These are phyloP conservation scores for Dictyostelium intermedium DNA, from an alignment of 78 protist genomes.

Conservation along the genomic window DNA sequence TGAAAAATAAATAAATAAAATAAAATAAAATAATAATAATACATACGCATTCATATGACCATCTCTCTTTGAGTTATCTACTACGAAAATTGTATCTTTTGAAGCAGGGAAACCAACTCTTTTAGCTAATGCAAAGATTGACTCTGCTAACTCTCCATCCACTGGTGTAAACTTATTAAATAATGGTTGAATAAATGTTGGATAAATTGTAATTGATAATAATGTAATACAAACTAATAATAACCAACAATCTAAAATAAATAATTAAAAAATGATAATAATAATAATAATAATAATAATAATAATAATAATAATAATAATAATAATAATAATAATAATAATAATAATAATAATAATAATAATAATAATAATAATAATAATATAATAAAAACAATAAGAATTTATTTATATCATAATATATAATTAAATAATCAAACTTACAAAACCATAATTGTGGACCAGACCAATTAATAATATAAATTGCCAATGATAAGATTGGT, in stretches of 20 bases:
- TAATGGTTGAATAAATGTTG: conserved; percentile 88
- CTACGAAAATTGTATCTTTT: conserved; percentile 52
- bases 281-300: neutral
- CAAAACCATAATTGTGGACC: conserved; percentile 73
- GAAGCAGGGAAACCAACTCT: conserved; percentile 81
- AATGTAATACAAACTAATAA: conserved; percentile 42
- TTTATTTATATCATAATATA: neutral
- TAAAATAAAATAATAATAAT: neutral
- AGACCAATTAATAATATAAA: conserved; percentile 47
- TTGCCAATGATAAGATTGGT: conserved; percentile 12
- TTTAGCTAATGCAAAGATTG: conserved; percentile 50
- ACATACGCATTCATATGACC: conserved; percentile 84
- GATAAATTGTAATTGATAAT: conserved; percentile 71
- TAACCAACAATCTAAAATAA: conserved; percentile 60
- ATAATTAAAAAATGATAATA: neutral
- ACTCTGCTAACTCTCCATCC: conserved; percentile 67
- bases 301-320: too few species aligned
- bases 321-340: too few species aligned
- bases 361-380: too few species aligned
- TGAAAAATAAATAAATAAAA: too few species aligned
- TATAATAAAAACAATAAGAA: neutral
- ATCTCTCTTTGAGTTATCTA: conserved; percentile 85
- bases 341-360: too few species aligned
- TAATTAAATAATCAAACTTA: neutral
- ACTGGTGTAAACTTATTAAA: conserved; percentile 87